Evolutionary conservation across 305 asterid species (phyloP).

Genomic region (Fraxinus paxiana): DNA sequence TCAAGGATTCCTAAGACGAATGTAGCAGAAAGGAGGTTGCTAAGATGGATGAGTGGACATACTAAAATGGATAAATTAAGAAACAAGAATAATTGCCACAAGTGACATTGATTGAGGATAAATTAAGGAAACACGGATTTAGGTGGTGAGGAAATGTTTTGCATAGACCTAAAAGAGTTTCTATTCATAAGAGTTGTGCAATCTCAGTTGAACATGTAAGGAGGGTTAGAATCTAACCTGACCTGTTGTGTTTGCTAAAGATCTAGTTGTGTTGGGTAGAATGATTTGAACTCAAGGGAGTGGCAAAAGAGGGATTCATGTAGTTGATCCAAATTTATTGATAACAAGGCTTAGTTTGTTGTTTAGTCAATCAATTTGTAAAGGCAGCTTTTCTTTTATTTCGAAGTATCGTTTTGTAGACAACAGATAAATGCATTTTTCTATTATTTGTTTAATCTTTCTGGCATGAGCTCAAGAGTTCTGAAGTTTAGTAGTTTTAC

Average conservation of each 20-base stretch:
- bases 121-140: not conserved
- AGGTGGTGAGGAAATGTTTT: not conserved
- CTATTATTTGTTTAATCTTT: not conserved
- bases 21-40: not conserved
- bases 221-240: not conserved
- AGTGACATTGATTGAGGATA: not conserved
- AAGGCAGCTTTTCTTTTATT: slow-evolving; percentile 8
- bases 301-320: not conserved
- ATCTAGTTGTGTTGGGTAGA: not conserved
- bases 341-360: not conserved
- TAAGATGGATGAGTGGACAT: not conserved
- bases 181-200: not conserved
- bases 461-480: slow-evolving; percentile 7
- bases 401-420: not conserved
- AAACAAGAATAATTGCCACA: not conserved
- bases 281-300: not conserved
- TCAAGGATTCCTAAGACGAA: not conserved
- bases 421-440: not conserved
- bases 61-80: not conserved
- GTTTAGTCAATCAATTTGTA: slow-evolving; percentile 2
- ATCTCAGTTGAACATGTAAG: not conserved
- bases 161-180: not conserved
- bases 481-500: not conserved
- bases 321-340: not conserved
- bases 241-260: not conserved